Conservation (phyloP, 805 yeast species). For the Jamesozyma gamospora region DNA sequence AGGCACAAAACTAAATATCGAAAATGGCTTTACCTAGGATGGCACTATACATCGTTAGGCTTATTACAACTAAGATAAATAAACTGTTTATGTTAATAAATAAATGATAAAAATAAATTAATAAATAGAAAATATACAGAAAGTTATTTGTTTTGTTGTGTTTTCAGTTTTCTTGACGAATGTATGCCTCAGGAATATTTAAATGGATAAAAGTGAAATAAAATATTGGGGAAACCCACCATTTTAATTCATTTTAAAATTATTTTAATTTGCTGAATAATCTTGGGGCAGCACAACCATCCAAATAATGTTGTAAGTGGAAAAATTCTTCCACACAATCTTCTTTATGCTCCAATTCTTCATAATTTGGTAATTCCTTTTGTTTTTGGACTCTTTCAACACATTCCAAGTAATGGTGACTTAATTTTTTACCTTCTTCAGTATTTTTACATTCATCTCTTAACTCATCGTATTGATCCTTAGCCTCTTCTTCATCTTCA, state of each 20-base stretch:
- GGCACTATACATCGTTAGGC: too few relatives aligned
- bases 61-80: too few relatives aligned
- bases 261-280: conserved; percentile 79
- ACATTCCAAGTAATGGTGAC: conserved; percentile 91
- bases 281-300: conserved; percentile 86
- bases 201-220: neutral
- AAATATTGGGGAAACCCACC: too few relatives aligned
- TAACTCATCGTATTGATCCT: conserved; percentile 55
- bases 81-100: too few relatives aligned
- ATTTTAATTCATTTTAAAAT: conserved; percentile 5
- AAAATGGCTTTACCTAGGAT: too few relatives aligned
- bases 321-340: conserved; percentile 97
- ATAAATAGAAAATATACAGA: neutral
- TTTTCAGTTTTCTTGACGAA: neutral
- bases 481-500: conserved; percentile 58
- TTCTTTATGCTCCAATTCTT: conserved; percentile 72
- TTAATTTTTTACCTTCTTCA: conserved; percentile 56
- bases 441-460: conserved; percentile 62
- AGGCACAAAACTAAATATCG: too few relatives aligned
- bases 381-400: conserved; percentile 87
- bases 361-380: conserved; percentile 78
- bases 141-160: too few relatives aligned
- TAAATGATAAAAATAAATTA: neutral
- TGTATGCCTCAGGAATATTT: conserved; percentile 1
- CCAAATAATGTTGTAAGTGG: conserved; percentile 90